Base-by-base conservation (phyloP, 1,284 basidiomycete genomes). In the Acaromyces ingoldii region DNA sequence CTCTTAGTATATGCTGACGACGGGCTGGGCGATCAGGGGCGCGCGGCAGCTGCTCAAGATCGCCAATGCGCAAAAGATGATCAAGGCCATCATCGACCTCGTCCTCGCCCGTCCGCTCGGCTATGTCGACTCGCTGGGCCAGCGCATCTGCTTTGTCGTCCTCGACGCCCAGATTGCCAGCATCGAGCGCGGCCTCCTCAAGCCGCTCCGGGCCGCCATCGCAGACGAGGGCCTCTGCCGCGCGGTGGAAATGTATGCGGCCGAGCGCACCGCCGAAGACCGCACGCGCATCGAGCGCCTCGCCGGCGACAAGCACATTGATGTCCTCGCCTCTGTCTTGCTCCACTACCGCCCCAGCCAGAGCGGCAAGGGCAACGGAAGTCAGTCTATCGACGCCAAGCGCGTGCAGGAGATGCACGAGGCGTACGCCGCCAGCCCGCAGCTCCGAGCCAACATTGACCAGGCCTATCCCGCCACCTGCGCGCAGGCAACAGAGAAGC, bases 21-120 rank as follows among this genome's bases (percentile, higher is more conserved):
- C n/a, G n/a, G n/a, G n/a, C n/a, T n/a, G n/a, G n/a, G n/a, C n/a
- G n/a, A n/a, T n/a, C n/a, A n/a, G n/a, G n/a, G 51, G 37, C 1
- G 31, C 49, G 15, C 29, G 38, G n/a, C 51, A 53, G 42, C n/a
- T 53, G n/a, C 51, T 53, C 2, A 38, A 45, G 26, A 28, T 45
- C 34, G 42, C 42, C 19, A 45, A 45, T 28, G 42, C 42, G n/a
- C 42, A 45, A 30, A 45, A 22, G 42, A 45, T 45, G 42, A 45
- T 45, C 26, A 26, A 22, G 15, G 42, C 21, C 24, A 30, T 45
- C 4, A 22, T 45, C n/a, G 26, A 45, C 5, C 21, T 45, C 10
- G 10, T 45, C 6, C 24, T 45, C 11, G 42, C 42, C 22, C 19
- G 42, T 31, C 42, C 42, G 24, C 6, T 29, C 4, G 42, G 42